Evolutionary conservation across 768 basidiomycete genomes (phyloP), one percentile per base, ranked within the genome.

Genomic region (Pulveroboletus sp.): DNA sequence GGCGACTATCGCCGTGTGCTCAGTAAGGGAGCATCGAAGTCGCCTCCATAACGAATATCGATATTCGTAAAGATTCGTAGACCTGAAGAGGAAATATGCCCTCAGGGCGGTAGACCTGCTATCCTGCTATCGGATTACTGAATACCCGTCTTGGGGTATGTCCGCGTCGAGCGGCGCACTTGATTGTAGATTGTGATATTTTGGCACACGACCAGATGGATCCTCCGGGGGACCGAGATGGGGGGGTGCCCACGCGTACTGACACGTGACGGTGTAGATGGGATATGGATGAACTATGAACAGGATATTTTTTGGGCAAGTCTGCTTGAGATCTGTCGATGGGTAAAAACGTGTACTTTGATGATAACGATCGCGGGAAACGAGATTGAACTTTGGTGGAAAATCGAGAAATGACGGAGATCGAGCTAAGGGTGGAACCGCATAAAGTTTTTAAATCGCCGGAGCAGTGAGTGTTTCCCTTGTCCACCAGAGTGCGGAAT

Each of bases 131-230:
- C 23, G 63, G 56, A 16, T 43, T 37, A 30, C 63, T 63, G 26
- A 64, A 54, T 35, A 64, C 48, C 26, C 62, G 64, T 42, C 54
- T 52, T 50, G 53, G 50, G 3, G 47, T 4, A 17, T 55, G 46
- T 9, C 58, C 52, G n/a, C 54, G 52, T 52, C 65, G 65, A 50
- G 65, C 54, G 37, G 63, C 53, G n/a, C 54, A 61, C 42, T 67
- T 67, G 7, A 34, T 14, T 29, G 50, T 19, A 30, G 65, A 67
- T 22, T 47, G 65, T 0, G 65, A 55, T 12, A 67, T 67, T 42
- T 69, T 67, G 27, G 65, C 65, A 56, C 65, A 67, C 29, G 65
- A 65, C 65, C 65, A 67, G 26, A 65, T 23, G 27, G 8, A 31
- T 20, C 56, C 51, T 45, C 43, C 53, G 5, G 54, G 31, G 6